phyloP scores from a whole-genome alignment of 768 basidiomycete species.

The Podaxis carcinomalis region DNA sequence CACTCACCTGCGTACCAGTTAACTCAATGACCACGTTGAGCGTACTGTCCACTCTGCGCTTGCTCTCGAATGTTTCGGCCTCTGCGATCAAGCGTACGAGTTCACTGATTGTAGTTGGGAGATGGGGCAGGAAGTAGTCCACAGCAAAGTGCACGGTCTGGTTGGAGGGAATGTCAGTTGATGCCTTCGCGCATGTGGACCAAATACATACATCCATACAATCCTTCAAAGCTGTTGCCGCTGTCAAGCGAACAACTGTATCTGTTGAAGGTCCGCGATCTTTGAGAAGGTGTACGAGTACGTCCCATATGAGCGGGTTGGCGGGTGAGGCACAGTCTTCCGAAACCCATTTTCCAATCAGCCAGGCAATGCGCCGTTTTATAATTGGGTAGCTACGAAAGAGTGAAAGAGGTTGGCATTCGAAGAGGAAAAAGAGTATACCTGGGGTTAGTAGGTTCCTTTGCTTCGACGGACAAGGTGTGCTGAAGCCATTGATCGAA shows the following conservation, averaged over 20 bases:
- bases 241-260: conserved; percentile 81
- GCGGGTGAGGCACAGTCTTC: conserved; percentile 59
- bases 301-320: conserved; percentile 71
- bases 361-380: conserved; percentile 93
- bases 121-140: conserved; percentile 62
- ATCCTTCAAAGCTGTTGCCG: conserved; percentile 73
- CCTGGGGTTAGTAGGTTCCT: conserved; percentile 50
- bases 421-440: conserved; percentile 24
- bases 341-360: conserved; percentile 85
- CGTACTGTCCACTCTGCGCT: conserved; percentile 65
- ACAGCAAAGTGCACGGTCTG: conserved; percentile 66
- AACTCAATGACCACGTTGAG: conserved; percentile 68
- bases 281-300: conserved; percentile 71
- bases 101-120: conserved; percentile 56
- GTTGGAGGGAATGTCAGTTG: conserved; percentile 8
- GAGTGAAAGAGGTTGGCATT: neutral
- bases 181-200: neutral
- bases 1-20: conserved; percentile 35
- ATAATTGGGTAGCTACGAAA: conserved; percentile 75
- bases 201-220: conserved; percentile 71
- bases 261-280: conserved; percentile 72
- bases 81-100: conserved; percentile 70
- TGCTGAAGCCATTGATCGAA: conserved; percentile 69
- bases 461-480: conserved; percentile 56
- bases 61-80: conserved; percentile 72